Base-by-base conservation (phyloP, 495 filamentous ascomycete species). In the Penicillium ochrochloron region DNA sequence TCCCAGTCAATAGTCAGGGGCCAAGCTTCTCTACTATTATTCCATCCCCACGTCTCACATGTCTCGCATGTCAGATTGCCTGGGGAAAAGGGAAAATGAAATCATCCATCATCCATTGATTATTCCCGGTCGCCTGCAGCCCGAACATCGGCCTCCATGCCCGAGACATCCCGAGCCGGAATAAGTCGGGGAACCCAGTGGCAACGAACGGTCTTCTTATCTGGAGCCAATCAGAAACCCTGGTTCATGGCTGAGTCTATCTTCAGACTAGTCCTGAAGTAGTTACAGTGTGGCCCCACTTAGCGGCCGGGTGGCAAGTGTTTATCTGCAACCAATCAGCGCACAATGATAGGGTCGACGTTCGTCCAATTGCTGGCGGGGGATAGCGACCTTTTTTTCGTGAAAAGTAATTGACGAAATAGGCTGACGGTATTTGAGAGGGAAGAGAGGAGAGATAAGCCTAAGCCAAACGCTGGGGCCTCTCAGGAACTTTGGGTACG, bases 291-390 rank as follows among this genome's bases (percentile, higher is more conserved):
- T n/a, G 11, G 59, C 41, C 53, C 63, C 63, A 66, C 63, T 61
- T 61, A 29, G 58, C 33, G 58, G 10, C 52, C 51, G 33, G 33
- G 42, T 66, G 57, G 57, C 52, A 42, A 57, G 50, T 41, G 44
- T 65, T 61, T 66, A 60, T 65, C 57, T 69, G 62, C 44, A 48
- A 10, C 63, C 59, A 66, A 69, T 66, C 46, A 66, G 35, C 35
- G 46, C 5, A 2, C 33, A 48, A 53, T 63, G 51, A 62, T 56
- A 25, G 35, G 8, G 15, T 17, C 44, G 27, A 31, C 57, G 34
- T 12, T 63, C 25, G 61, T 57, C 61, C 61, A 63, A 65, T 65
- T 65, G 63, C 52, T 44, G 34, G 57, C 44, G 35, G 39, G 33
- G 37, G 60, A 65, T 65, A 56, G 50, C 15, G 33, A 29, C 33